Conservation (phyloP, 202 grass and related monocot species). For the Schoenoplectus tabernaemontani region DNA sequence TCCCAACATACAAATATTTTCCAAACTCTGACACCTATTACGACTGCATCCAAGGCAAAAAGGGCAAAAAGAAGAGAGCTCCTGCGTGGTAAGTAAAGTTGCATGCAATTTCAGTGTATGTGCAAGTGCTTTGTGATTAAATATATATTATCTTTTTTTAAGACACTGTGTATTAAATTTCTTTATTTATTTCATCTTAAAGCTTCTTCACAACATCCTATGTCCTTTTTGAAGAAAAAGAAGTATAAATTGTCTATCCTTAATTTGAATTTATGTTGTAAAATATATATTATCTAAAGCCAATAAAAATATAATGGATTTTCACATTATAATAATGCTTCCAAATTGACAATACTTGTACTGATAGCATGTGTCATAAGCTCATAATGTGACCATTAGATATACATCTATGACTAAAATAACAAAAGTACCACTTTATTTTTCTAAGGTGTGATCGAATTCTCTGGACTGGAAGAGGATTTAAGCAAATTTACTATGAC, state of each 20-base stretch:
- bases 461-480: slow-evolving; percentile 55
- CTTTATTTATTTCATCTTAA: too few relatives aligned
- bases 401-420: neutral
- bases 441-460: slow-evolving; percentile 63
- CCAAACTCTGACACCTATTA: slow-evolving; percentile 70
- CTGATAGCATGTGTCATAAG: neutral
- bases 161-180: too few relatives aligned
- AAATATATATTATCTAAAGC: neutral
- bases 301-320: neutral
- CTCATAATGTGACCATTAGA: neutral
- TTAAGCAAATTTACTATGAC: slow-evolving; percentile 48
- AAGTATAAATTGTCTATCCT: neutral
- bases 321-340: neutral
- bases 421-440: neutral
- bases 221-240: neutral
- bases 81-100: slow-evolving; percentile 54
- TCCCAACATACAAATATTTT: slow-evolving; percentile 83
- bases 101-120: neutral
- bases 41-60: slow-evolving; percentile 25
- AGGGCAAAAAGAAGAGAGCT: slow-evolving; percentile 56
- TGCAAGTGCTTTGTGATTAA: too few relatives aligned
- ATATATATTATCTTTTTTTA: too few relatives aligned
- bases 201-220: too few relatives aligned
- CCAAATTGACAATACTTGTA: neutral
- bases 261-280: neutral